These are phyloP conservation scores for Microcyclospora pomicola DNA, from an alignment of 2,329 filamentous ascomycete species.

Conservation along the genomic window DNA sequence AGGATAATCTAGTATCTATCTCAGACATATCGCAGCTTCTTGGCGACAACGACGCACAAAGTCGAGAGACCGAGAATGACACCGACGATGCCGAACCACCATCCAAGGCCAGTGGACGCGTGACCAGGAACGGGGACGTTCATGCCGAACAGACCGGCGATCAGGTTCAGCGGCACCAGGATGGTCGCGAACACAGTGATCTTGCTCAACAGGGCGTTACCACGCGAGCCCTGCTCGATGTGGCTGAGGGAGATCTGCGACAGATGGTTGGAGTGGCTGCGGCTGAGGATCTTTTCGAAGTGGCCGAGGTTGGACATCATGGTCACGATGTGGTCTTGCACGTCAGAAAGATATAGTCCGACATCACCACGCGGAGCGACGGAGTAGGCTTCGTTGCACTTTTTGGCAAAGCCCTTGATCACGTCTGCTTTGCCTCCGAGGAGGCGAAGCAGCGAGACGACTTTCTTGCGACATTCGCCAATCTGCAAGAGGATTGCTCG, in stretches of 20 bases:
- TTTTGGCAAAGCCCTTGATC: slow-evolving; percentile 92
- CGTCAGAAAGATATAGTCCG: slow-evolving; percentile 89
- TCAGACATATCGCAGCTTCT: slow-evolving; percentile 30
- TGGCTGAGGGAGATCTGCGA: slow-evolving; percentile 88
- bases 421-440: slow-evolving; percentile 97
- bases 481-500: slow-evolving; percentile 76
- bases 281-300: slow-evolving; percentile 93
- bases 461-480: slow-evolving; percentile 82
- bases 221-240: slow-evolving; percentile 72
- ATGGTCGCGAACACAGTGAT: slow-evolving; percentile 90
- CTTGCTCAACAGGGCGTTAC: slow-evolving; percentile 83
- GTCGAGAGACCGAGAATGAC: slow-evolving; percentile 36
- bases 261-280: slow-evolving; percentile 89
- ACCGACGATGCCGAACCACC: slow-evolving; percentile 49
- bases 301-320: slow-evolving; percentile 96
- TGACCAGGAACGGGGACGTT: slow-evolving; percentile 63
- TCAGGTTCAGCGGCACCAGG: slow-evolving; percentile 87
- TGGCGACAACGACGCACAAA: slow-evolving; percentile 27
- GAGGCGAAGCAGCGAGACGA: slow-evolving; percentile 83
- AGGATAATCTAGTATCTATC: too few relatives aligned
- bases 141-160: slow-evolving; percentile 75
- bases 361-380: slow-evolving; percentile 94
- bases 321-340: slow-evolving; percentile 97
- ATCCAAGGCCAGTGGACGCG: slow-evolving; percentile 29
- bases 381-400: slow-evolving; percentile 94